Evolutionary conservation across 352 stramenopile genomes (phyloP).

Genomic region (Phytophthora syringae): DNA sequence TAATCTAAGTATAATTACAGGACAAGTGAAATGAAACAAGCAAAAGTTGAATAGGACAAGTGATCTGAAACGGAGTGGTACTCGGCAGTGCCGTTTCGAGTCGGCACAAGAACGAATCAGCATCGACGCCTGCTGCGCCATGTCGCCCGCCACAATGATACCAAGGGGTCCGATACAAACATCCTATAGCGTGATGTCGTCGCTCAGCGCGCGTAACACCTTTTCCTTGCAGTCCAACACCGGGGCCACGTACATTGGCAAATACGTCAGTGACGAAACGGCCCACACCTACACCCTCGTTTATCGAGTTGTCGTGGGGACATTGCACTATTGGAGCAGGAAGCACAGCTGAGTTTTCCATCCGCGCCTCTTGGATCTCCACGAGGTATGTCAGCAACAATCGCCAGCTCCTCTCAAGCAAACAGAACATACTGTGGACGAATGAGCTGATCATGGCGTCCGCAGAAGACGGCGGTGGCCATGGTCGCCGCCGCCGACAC

Average conservation of each 20-base stretch:
- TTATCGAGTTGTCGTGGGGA: constrained; percentile 94
- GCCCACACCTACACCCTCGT: constrained; percentile 89
- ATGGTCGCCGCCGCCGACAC: constrained; percentile 49
- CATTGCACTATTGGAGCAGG: constrained; percentile 95
- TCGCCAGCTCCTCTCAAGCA: not conserved
- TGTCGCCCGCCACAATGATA: constrained; percentile 60
- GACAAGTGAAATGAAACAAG: too few relatives aligned
- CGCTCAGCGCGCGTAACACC: constrained; percentile 79
- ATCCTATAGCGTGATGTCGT: too few relatives aligned
- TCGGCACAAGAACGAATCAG: constrained; percentile 81
- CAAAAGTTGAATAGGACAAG: too few relatives aligned
- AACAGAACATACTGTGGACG: constrained; percentile 65
- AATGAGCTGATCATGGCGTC: constrained; percentile 86
- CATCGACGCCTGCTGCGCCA: constrained; percentile 72
- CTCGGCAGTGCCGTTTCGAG: too few relatives aligned
- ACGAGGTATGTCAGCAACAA: constrained; percentile 87
- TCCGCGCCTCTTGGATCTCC: constrained; percentile 94
- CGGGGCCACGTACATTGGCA: constrained; percentile 82
- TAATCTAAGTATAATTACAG: too few relatives aligned
- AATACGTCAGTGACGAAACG: constrained; percentile 95
- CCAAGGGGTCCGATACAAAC: too few relatives aligned
- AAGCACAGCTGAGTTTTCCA: constrained; percentile 90
- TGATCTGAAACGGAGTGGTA: too few relatives aligned
- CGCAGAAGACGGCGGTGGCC: constrained; percentile 84
- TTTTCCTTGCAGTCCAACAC: constrained; percentile 84